Evolutionary conservation across 176 grass and related monocot genomes (phyloP), one percentile per base, ranked within the genome.

Genomic region (Phragmites australis): DNA sequence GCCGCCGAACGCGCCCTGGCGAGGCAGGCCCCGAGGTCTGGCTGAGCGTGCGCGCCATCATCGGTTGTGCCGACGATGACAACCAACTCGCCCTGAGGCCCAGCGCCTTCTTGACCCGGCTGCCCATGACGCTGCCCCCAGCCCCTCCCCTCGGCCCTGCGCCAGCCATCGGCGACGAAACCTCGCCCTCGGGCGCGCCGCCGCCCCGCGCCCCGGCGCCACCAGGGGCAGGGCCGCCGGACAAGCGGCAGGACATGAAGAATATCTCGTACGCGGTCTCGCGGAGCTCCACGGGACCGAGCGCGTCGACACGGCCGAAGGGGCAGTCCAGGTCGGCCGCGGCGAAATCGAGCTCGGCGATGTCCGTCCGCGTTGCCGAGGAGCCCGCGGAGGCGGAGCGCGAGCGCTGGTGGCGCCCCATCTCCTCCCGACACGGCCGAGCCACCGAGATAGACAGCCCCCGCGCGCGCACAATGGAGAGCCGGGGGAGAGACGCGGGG

Each of bases 41-140:
- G 84, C 86, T 90, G 79, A 88, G 90, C 13, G 88, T 83, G 78
- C 92, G 91, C 62, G 66, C 71, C 39, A 86, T 83, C 84, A 73
- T 82, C 22, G 86, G 92, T 75, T 84, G 85, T 55, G 62, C n/a
- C 17, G 13, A 40, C 40, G 52, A 18, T 18, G 60, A 72, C 18
- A 72, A 44, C 49, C 88, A 44, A 70, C 88, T 56, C 0, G 88
- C 49, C 88, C 90, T 81, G 74, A 99, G 87, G 23, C 96, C 92
- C 6, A 99, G 79, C 48, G 89, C 78, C 82, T 84, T 93, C 79
- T 99, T 99, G 25, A 95, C 73, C 41, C 81, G 82, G 77, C 92
- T 95, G 50, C 83, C 86, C 75, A 87, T 80, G 85, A 90, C 86
- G 63, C 61, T 37, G 78, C 83, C 86, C 8, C 88, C 77, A 3